These are phyloP conservation scores for Yarrowia sp. DNA, from an alignment of 805 yeast species.

Conservation along the genomic window DNA sequence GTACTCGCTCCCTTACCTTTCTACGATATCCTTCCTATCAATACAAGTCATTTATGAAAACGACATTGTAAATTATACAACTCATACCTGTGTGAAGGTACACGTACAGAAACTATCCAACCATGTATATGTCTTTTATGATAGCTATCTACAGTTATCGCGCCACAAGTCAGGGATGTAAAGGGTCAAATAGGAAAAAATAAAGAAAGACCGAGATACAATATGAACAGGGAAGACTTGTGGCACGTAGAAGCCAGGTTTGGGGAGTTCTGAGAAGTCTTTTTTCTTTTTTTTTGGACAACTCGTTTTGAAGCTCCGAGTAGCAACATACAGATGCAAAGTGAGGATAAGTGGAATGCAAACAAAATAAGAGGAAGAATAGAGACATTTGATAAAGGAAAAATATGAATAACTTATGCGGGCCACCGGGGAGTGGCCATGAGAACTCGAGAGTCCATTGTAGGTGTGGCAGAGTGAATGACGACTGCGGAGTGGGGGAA, in stretches of 20 bases:
- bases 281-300: no score
- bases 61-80: not conserved
- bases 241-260: no score
- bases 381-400: not conserved
- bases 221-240: not conserved
- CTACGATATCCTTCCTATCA: not conserved
- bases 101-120: not conserved
- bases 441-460: not conserved
- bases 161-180: not conserved
- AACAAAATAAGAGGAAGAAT: not conserved
- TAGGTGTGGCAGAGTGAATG: no score
- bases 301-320: no score
- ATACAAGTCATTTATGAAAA: not conserved
- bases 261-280: no score
- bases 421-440: slow-evolving; percentile 9
- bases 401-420: slow-evolving; percentile 22
- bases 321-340: not conserved
- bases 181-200: not conserved
- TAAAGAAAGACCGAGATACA: not conserved
- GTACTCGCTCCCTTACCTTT: no score
- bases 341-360: not conserved
- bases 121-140: not conserved
- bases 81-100: not conserved
- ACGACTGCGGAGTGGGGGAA: no score
- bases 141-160: not conserved